Conservation (phyloP, 2,329 filamentous ascomycete genomes). For the Hypomyces rosellus region DNA sequence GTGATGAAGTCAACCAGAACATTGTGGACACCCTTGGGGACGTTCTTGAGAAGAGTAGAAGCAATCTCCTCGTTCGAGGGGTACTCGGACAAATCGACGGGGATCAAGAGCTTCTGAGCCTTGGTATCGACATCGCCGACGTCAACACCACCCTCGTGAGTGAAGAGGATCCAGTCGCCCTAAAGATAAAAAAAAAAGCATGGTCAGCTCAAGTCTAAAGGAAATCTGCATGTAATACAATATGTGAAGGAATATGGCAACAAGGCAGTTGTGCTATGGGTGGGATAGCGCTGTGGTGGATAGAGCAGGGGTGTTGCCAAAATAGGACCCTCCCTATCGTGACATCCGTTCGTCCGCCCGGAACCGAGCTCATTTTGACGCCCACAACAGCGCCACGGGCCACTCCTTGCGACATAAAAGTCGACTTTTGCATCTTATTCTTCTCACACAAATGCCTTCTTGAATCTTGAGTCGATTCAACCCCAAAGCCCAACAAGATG, state of each 20-base stretch:
- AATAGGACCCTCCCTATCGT: constrained; percentile 23
- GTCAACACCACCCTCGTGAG: constrained; percentile 98
- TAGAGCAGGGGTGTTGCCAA: constrained; percentile 8
- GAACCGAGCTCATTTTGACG: constrained; percentile 18
- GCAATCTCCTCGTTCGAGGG: constrained; percentile 96
- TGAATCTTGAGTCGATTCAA: not conserved
- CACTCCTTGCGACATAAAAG: constrained; percentile 12
- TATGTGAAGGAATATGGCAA: not conserved
- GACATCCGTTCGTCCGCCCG: constrained; percentile 34
- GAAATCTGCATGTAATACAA: not conserved
- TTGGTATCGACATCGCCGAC: constrained; percentile 98
- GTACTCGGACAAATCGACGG: constrained; percentile 89
- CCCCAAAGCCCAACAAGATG: no score
- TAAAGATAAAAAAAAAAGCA: constrained; percentile 34
- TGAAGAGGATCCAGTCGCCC: constrained; percentile 99
- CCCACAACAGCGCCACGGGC: constrained; percentile 2
- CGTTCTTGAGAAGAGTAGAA: constrained; percentile 76
- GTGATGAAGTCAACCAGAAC: constrained; percentile 99
- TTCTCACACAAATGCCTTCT: not conserved
- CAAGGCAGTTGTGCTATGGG: not conserved
- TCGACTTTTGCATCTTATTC: constrained; percentile 1
- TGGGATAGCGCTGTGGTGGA: not conserved
- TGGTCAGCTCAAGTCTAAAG: not conserved
- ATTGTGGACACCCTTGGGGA: constrained; percentile 92
- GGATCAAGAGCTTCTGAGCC: constrained; percentile 96